These are phyloP conservation scores for Trichophyton simii DNA, from an alignment of 2,329 filamentous ascomycete species.

Conservation along the genomic window DNA sequence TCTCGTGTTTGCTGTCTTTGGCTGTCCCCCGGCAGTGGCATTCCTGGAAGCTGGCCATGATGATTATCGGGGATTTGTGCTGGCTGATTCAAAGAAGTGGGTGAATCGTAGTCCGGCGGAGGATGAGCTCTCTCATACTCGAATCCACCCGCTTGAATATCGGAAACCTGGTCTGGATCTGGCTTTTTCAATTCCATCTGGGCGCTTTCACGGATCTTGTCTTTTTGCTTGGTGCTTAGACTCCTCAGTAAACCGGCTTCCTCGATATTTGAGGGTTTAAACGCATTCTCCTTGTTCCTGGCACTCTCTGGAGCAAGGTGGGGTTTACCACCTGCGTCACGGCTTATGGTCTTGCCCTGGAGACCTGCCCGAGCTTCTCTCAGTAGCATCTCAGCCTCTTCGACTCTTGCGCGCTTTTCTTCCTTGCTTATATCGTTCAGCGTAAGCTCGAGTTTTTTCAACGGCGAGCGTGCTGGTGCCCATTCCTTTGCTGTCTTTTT, in stretches of 20 bases:
- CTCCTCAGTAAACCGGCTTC: constrained; percentile 12
- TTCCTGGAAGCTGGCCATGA: neutral
- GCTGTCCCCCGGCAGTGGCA: neutral
- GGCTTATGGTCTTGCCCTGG: constrained; percentile 9
- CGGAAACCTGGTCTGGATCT: constrained; percentile 10
- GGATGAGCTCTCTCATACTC: constrained; percentile 8
- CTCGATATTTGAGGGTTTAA: constrained; percentile 4
- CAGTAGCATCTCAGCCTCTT: constrained; percentile 65
- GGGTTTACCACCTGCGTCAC: constrained; percentile 6
- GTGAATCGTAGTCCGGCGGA: neutral
- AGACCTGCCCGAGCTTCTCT: constrained; percentile 38
- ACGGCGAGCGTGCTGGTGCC: constrained; percentile 72
- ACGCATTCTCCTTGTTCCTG: neutral
- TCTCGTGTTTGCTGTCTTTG: neutral
- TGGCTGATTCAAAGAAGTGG: neutral
- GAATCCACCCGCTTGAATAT: constrained; percentile 11
- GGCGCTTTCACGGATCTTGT: constrained; percentile 12
- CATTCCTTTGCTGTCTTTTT: constrained; percentile 32
- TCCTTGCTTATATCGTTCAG: constrained; percentile 90
- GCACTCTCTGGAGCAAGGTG: neutral
- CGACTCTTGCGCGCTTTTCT: constrained; percentile 74
- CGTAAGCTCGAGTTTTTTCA: constrained; percentile 85
- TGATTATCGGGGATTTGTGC: neutral
- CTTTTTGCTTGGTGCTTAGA: constrained; percentile 10
- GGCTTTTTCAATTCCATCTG: constrained; percentile 13